Evolutionary conservation across 768 basidiomycete genomes (phyloP), one percentile per base, ranked within the genome.

Genomic region (Trametes sanguinea): DNA sequence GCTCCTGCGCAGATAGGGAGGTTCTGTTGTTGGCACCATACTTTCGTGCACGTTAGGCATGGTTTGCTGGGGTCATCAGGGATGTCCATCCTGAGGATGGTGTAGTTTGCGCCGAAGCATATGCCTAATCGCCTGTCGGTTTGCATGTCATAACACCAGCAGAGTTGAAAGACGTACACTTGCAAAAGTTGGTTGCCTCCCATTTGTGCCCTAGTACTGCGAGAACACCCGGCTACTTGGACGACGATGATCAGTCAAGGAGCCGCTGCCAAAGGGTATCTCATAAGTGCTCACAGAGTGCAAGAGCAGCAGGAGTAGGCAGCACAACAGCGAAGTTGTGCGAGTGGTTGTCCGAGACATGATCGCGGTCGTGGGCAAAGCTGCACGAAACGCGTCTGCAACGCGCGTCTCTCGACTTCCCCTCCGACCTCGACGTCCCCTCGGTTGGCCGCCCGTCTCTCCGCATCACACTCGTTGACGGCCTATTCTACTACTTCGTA

Each of bases 21-120:
- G 70, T 94, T 92, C 75, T 93, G 95, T 71, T 96, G 92, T 57
- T 95, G 78, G 76, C 95, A 97, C 91, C 95, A 97, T 71, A 94
- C 90, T 71, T 94, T 93, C 9, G 94, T 96, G 73, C 95, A 97
- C 5, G 92, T 90, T 29, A 94, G 80, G 74, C 95, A 97, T 8
- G 95, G 94, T 74, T 96, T 93, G 16, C 85, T 85, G 2, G 92
- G 90, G 68, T 90, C 88, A 71, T 94, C 88, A 33, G 94, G 90
- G 40, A 84, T 82, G 64, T 86, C 85, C 67, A 97, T 79, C 52
- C 83, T 90, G 60, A 95, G 78, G 68, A 95, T 96, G 29, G 90
- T 85, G 71, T 92, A 95, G 71, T 94, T 95, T 22, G 88, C 81
- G 62, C 83, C 82, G 69, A 95, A 97, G 74, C 95, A 97, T 73